Percentiles rank a stretch among this genome's conserved stretches.
Conservation (phyloP, 129 eudicot species). For the Chrysanthemum seticuspe region DNA sequence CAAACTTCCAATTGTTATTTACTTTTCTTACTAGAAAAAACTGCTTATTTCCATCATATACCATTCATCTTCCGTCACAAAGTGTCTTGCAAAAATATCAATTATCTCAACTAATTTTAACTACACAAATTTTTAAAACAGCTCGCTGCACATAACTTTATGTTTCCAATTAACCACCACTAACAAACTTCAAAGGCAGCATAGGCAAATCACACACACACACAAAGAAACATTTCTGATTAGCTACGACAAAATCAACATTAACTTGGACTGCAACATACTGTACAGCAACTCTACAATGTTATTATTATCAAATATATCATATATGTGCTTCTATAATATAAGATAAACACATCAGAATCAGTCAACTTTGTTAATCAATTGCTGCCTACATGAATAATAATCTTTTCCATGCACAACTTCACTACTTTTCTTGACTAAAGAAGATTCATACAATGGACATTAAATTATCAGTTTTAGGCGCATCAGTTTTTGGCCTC, state of each 20-base stretch:
- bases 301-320: too few species aligned
- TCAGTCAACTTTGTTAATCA: slow-evolving; percentile 52
- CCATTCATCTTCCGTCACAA: neutral
- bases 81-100: neutral
- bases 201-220: neutral
- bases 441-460: neutral
- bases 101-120: neutral
- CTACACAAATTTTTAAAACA: neutral
- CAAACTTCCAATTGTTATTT: neutral
- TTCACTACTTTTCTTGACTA: slow-evolving; percentile 90
- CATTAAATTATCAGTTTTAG: too few species aligned
- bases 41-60: neutral
- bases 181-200: neutral
- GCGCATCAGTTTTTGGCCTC: neutral
- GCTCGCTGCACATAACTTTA: neutral
- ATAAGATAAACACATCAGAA: too few species aligned
- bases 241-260: neutral
- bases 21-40: neutral
- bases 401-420: slow-evolving; percentile 89
- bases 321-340: too few species aligned
- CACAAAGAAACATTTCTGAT: neutral
- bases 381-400: slow-evolving; percentile 92
- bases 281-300: too few species aligned
- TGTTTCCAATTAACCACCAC: slow-evolving; percentile 4
- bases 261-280: neutral